These are phyloP conservation scores for Venturia carpophila DNA, from an alignment of 2,329 filamentous ascomycete species.

Conservation along the genomic window DNA sequence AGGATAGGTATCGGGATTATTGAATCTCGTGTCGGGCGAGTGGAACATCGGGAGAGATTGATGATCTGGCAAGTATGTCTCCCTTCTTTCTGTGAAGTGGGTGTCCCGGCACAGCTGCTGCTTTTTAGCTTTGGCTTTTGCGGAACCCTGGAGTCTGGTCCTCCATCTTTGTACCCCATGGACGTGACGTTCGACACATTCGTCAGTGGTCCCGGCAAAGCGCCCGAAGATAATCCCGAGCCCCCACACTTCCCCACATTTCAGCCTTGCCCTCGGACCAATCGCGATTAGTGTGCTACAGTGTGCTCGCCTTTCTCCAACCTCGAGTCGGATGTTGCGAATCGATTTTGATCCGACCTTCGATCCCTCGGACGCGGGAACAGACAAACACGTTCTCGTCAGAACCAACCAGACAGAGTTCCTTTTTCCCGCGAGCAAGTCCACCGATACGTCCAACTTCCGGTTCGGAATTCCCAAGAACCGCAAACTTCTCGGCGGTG, in stretches of 20 bases:
- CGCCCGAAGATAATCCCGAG: background rate
- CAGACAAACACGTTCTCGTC: background rate
- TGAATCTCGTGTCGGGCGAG: too few relatives aligned
- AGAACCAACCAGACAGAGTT: too few relatives aligned
- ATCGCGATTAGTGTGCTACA: background rate
- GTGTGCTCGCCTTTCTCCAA: background rate
- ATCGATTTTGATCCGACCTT: background rate
- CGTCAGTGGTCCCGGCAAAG: background rate
- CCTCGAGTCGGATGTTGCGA: background rate
- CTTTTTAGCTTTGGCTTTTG: too few relatives aligned
- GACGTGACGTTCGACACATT: background rate
- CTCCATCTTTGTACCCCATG: background rate
- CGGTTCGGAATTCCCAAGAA: constrained; percentile 28
- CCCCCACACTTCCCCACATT: background rate
- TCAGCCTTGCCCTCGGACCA: background rate
- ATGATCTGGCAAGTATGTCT: too few relatives aligned
- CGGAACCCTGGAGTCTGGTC: too few relatives aligned
- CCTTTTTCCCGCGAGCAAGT: too few relatives aligned
- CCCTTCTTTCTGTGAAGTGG: background rate
- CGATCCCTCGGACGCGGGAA: too few relatives aligned
- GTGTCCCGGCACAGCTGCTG: background rate
- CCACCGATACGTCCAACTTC: constrained; percentile 18
- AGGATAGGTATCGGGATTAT: background rate
- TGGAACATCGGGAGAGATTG: too few relatives aligned
- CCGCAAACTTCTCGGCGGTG: constrained; percentile 38